Conservation (phyloP, 2,329 filamentous ascomycete species). For the Colletotrichum sp. region DNA sequence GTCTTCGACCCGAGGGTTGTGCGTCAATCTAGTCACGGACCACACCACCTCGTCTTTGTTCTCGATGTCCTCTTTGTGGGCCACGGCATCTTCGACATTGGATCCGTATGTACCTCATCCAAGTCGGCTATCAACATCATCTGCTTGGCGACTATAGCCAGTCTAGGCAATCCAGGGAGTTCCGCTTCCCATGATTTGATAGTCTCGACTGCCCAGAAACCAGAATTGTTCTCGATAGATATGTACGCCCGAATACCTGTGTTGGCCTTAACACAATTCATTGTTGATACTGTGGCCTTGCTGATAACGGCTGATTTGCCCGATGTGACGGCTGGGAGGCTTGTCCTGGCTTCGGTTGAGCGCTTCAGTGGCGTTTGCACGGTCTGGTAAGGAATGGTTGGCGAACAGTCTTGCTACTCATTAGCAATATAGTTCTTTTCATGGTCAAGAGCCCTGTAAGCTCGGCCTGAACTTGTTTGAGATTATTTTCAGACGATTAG, state of each 20-base stretch:
- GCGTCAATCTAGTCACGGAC: not conserved
- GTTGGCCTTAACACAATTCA: not conserved
- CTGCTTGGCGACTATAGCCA: not conserved
- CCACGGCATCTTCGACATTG: not conserved
- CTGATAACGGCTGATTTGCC: not conserved
- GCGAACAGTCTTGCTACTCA: not conserved
- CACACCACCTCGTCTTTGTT: not conserved
- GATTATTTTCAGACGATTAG: no score
- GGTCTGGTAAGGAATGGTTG: not conserved
- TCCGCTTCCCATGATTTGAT: not conserved
- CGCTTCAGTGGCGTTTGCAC: not conserved
- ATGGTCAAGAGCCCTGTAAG: not conserved
- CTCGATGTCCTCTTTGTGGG: not conserved
- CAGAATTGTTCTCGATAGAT: not conserved
- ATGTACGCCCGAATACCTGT: not conserved
- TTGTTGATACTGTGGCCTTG: not conserved
- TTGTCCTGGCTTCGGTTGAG: not conserved
- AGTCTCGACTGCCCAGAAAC: not conserved
- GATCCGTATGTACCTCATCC: not conserved
- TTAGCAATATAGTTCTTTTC: not conserved
- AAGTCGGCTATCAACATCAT: not conserved
- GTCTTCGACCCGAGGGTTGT: not conserved
- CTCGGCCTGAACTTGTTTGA: not conserved
- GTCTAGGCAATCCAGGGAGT: not conserved
- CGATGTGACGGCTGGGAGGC: not conserved